Conservation (phyloP, 495 filamentous ascomycete species). For the Rhypophila decipiens region DNA sequence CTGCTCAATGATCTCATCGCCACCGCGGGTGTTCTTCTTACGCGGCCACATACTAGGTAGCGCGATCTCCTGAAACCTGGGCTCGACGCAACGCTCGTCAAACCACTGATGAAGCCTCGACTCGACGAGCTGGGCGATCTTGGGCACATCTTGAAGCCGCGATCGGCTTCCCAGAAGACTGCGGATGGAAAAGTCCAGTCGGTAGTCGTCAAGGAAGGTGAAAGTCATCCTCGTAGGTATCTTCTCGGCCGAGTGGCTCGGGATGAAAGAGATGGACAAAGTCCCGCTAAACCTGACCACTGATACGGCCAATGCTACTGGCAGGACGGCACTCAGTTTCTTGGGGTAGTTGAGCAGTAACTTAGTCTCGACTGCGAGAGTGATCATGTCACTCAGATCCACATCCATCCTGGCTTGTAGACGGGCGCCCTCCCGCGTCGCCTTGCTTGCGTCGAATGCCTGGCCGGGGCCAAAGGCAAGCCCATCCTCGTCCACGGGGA, state of each 20-base stretch:
- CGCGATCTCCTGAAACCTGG: slow-evolving; percentile 89
- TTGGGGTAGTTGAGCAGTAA: slow-evolving; percentile 90
- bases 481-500: slow-evolving; percentile 69
- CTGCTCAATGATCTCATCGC: slow-evolving; percentile 42
- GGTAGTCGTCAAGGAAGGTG: slow-evolving; percentile 91
- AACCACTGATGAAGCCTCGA: slow-evolving; percentile 91
- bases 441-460: slow-evolving; percentile 37
- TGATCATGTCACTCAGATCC: slow-evolving; percentile 90
- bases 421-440: slow-evolving; percentile 54
- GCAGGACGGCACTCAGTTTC: slow-evolving; percentile 80
- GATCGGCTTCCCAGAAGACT: slow-evolving; percentile 88
- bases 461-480: slow-evolving; percentile 43
- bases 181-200: slow-evolving; percentile 84
- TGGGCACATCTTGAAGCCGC: slow-evolving; percentile 90
- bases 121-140: slow-evolving; percentile 93
- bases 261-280: slow-evolving; percentile 84
- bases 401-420: slow-evolving; percentile 97
- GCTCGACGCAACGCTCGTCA: slow-evolving; percentile 92
- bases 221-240: slow-evolving; percentile 80
- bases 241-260: slow-evolving; percentile 49
- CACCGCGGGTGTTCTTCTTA: slow-evolving; percentile 72
- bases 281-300: slow-evolving; percentile 94
- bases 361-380: slow-evolving; percentile 88
- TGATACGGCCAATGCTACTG: slow-evolving; percentile 83
- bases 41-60: slow-evolving; percentile 91